Evolutionary conservation across 345 rosid species (phyloP), one percentile per base, ranked within the genome.

Genomic region (Acer negundo): DNA sequence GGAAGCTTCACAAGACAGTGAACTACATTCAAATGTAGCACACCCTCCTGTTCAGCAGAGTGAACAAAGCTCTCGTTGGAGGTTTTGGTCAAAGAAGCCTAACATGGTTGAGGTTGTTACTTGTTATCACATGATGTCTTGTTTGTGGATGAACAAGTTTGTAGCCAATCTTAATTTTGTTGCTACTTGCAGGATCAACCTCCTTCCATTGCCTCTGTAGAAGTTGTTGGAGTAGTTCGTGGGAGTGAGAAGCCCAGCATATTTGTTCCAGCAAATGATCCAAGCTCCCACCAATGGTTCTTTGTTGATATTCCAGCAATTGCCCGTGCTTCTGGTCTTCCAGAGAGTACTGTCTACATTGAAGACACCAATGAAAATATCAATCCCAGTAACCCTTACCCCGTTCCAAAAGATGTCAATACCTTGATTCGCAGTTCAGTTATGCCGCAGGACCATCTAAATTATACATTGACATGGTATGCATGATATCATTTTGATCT

Each of bases 401-500:
- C 99, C 80, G 81, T 96, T 73, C 95, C 97, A 0, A 96, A 96
- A 81, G 99, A 92, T 81, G 83, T 88, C 59, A 91, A 88, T 69
- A 85, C 91, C 46, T 89, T 96, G 89, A 89, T 94, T 71, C 90
- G 83, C 72, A 96, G 94, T 86, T 94, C 97, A 78, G 97, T 96
- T 64, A 96, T 92, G 99, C 99, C 99, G 15, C 97, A 90, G 63
- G 97, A 94, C 82, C 99, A 96, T 87, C 91, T 94, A n/a, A 92
- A 96, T 77, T 96, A 96, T 81, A 83, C 88, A 24, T 80, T 96
- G 80, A 94, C 98, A 80, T 92, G 98, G 99, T 96, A 92, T 65
- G 82, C 65, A 73, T 59, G 7, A 67, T 68, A 67, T 0, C 40
- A 13, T 61, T 67, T 51, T 73, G 10, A 53, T 69, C 77, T 69